Conservation (phyloP, 202 grass and related monocot species). For the Musa balbisiana region DNA sequence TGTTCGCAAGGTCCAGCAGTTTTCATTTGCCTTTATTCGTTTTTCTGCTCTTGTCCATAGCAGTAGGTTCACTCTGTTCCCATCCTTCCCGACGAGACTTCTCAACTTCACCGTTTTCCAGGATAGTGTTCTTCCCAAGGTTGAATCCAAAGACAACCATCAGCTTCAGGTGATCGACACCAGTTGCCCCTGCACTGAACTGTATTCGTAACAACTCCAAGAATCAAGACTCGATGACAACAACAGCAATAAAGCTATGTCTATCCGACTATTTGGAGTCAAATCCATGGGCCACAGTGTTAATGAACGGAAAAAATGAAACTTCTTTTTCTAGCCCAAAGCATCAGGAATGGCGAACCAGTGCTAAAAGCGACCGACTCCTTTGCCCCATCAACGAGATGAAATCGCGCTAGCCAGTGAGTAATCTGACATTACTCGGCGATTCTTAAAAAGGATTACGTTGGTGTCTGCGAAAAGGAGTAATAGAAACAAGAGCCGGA, state of each 20-base stretch:
- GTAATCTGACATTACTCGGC: slow-evolving; percentile 85
- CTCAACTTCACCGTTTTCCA: not conserved
- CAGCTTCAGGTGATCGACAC: not conserved
- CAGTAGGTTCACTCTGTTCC: not conserved
- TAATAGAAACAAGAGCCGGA: too few relatives aligned
- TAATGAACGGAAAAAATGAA: slow-evolving; percentile 6
- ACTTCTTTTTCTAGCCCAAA: slow-evolving; percentile 81
- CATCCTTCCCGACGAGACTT: not conserved
- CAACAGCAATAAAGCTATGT: not conserved
- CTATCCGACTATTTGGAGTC: not conserved
- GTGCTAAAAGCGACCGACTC: slow-evolving; percentile 68
- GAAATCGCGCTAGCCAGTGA: slow-evolving; percentile 72
- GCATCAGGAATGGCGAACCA: slow-evolving; percentile 85
- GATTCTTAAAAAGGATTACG: slow-evolving; percentile 91
- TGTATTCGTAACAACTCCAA: not conserved
- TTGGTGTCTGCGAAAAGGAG: slow-evolving; percentile 55
- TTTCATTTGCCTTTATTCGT: not conserved
- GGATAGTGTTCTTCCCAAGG: not conserved
- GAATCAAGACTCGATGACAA: not conserved
- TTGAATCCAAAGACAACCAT: not conserved
- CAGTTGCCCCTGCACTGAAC: not conserved
- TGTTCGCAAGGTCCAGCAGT: not conserved
- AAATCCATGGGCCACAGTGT: not conserved
- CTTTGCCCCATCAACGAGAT: slow-evolving; percentile 84
- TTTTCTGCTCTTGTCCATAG: not conserved